A percentile compares a stretch with the other conserved stretches of the same genome.
These are phyloP conservation scores for Penicillium janthinellum DNA, from an alignment of 2,329 filamentous ascomycete species.

Conservation along the genomic window DNA sequence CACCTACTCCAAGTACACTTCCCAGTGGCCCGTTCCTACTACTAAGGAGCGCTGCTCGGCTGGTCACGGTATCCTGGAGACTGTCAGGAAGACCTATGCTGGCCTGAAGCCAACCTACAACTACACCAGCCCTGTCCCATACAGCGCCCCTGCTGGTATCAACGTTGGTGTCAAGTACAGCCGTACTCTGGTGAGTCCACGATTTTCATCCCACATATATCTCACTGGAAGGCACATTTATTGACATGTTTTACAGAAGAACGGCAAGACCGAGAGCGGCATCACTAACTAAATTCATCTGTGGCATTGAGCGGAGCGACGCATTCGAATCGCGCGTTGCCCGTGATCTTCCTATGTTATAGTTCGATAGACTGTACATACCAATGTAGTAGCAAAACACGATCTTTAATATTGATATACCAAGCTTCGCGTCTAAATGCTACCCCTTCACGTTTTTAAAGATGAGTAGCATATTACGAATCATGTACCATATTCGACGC, in stretches of 20 bases:
- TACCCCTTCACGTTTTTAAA: no score
- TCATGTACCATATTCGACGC: no score
- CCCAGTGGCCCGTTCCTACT: conserved; percentile 34
- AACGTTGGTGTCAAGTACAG: conserved; percentile 30
- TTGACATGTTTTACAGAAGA: conserved; percentile 14
- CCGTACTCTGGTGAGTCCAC: conserved; percentile 18
- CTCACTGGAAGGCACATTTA: background rate
- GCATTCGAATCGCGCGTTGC: background rate
- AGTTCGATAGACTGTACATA: background rate
- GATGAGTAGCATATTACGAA: no score
- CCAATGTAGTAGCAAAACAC: background rate
- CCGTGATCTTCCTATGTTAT: background rate
- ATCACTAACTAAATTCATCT: conserved; percentile 11
- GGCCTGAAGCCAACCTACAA: conserved; percentile 35
- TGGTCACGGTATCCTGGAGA: conserved; percentile 38
- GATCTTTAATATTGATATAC: no score
- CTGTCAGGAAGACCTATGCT: conserved; percentile 38
- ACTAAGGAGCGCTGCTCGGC: conserved; percentile 36
- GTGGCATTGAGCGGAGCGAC: background rate
- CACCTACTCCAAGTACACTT: conserved; percentile 30
- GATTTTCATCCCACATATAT: background rate
- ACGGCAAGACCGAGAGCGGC: conserved; percentile 20
- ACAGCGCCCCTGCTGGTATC: conserved; percentile 28
- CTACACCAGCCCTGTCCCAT: conserved; percentile 40
- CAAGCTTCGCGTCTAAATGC: no score